A percentile compares a stretch with the other conserved stretches of the same genome.
phyloP scores from a whole-genome alignment of 345 rosid genomes.

The Nasturtium officinale region DNA sequence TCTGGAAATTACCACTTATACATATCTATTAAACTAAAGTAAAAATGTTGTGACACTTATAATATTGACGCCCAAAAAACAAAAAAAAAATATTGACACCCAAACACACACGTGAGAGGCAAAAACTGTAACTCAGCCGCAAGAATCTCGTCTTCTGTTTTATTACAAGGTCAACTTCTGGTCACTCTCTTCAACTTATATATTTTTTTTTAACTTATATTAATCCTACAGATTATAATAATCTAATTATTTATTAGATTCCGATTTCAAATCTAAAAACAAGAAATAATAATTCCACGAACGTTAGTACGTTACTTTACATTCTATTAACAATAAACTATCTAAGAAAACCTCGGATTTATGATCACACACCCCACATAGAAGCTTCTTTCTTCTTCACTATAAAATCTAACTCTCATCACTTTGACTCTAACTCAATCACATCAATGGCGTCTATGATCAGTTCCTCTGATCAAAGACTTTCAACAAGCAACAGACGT shows the following conservation, averaged over 20 bases:
- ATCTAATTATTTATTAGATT: constrained; percentile 29
- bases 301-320: no score
- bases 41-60: constrained; percentile 3
- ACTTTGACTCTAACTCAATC: constrained; percentile 12
- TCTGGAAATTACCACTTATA: constrained; percentile 34
- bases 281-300: constrained; percentile 20
- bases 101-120: constrained; percentile 48
- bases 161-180: constrained; percentile 49
- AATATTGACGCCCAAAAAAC: no score
- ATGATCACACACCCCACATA: constrained; percentile 40
- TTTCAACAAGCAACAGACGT: constrained; percentile 42
- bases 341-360: constrained; percentile 22
- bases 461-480: constrained; percentile 37
- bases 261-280: constrained; percentile 43
- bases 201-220: constrained; percentile 14
- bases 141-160: constrained; percentile 45
- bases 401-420: constrained; percentile 26
- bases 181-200: constrained; percentile 43
- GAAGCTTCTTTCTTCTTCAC: constrained; percentile 42
- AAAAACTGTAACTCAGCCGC: constrained; percentile 41
- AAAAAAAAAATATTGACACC: no score
- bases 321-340: no score
- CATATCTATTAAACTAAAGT: not conserved
- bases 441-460: constrained; percentile 40
- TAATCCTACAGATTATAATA: constrained; percentile 2